Conservation (phyloP, 1,284 basidiomycete genomes). For the Phaffia rhodozyma region DNA sequence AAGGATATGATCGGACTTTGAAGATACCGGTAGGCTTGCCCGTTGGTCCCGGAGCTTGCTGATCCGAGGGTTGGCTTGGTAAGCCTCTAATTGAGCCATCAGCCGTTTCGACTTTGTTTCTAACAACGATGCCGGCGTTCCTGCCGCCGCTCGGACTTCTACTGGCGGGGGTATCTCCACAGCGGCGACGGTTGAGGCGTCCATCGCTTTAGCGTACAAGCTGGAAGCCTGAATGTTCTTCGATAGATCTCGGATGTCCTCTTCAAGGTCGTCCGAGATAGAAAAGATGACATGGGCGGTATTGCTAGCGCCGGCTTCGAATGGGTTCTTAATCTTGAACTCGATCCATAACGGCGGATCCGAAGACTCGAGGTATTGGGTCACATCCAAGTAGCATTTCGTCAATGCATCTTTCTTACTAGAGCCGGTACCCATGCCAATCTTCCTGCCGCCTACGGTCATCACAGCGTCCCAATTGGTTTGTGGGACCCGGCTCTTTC, state of each 20-base stretch:
- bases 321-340: slow-evolving; percentile 38
- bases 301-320: slow-evolving; percentile 24
- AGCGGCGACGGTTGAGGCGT: slow-evolving; percentile 25
- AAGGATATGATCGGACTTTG: slow-evolving; percentile 53
- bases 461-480: slow-evolving; percentile 67
- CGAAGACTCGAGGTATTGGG: slow-evolving; percentile 70
- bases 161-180: slow-evolving; percentile 18
- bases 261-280: slow-evolving; percentile 56
- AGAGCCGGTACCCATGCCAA: slow-evolving; percentile 60
- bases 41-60: slow-evolving; percentile 59
- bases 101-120: slow-evolving; percentile 52
- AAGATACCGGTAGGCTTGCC: slow-evolving; percentile 58
- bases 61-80: slow-evolving; percentile 51
- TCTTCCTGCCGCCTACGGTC: slow-evolving; percentile 61
- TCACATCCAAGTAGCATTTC: slow-evolving; percentile 75
- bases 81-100: slow-evolving; percentile 45
- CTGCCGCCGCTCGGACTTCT: slow-evolving; percentile 19
- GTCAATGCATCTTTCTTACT: slow-evolving; percentile 66
- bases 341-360: slow-evolving; percentile 68
- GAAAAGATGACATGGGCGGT: slow-evolving; percentile 51
- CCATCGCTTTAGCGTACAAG: slow-evolving; percentile 37
- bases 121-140: slow-evolving; percentile 26
- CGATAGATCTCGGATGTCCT: slow-evolving; percentile 61
- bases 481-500: slow-evolving; percentile 21
- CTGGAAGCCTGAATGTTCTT: slow-evolving; percentile 49